Evolutionary conservation across 2,329 filamentous ascomycete genomes (phyloP), one percentile per base, ranked within the genome.

Genomic region (Ascochyta viciae-villosae): DNA sequence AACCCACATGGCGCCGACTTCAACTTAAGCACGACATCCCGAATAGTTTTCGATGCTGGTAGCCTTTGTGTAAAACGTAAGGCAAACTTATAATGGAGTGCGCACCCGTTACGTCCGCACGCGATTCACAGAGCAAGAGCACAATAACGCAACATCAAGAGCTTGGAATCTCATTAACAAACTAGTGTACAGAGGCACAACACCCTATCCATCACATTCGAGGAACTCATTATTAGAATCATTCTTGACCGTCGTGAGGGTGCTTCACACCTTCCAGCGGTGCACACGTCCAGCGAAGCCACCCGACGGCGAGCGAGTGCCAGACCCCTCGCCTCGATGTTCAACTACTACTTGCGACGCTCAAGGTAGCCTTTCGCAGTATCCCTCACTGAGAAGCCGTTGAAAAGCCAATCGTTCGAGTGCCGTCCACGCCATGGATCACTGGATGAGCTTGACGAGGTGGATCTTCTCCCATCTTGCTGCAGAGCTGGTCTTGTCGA

Each of bases 381-480:
- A 31, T 72, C 73, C n/a, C 70, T 73, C 9, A 76, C 70, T 15
- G 73, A 75, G 54, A 72, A 75, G 37, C 70, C 73, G 38, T 69
- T 69, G 52, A 77, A 77, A 4, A 77, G 62, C 74, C 74, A 77
- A 8, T 71, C 69, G 50, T 77, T 77, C 23, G 74, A 73, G 57
- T 77, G 74, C 7, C 74, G 67, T 47, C 73, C 73, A 9, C 65
- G 62, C 73, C 73, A 76, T 52, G 68, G 65, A 53, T 75, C 70
- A 56, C 72, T 75, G 5, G 40, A 43, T 31, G 26, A 10, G 56
- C 70, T 72, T 42, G 66, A 67, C 43, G 60, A 62, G 4, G 71
- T 73, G 58, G 67, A 68, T 26, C 66, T 58, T 44, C 74, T 61
- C 12, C 62, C 55, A 4, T 63, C 40, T 12, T 56, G 52, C n/a